These are phyloP conservation scores for Beta corolliflora DNA, from an alignment of 179 eudicot species.

Conservation along the genomic window DNA sequence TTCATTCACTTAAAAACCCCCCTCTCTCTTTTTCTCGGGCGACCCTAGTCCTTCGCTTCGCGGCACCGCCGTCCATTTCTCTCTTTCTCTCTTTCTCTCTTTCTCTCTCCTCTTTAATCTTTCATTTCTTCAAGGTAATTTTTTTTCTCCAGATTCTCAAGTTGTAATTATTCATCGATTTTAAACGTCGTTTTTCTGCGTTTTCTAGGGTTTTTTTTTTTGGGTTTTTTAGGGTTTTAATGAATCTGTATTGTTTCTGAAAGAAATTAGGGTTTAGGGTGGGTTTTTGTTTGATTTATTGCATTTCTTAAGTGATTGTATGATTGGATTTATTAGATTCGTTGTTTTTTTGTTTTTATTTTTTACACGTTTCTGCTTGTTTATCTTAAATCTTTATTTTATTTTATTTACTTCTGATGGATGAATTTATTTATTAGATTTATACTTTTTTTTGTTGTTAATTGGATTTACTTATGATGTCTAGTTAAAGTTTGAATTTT, in stretches of 20 bases:
- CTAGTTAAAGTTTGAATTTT: not conserved
- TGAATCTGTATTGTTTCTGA: not conserved
- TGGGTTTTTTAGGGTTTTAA: not conserved
- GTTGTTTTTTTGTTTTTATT: not conserved
- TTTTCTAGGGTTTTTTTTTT: not conserved
- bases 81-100: not conserved
- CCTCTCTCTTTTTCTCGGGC: not conserved
- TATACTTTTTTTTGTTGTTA: not conserved
- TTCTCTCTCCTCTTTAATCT: no score
- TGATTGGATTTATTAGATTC: not conserved
- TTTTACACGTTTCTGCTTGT: not conserved
- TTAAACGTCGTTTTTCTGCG: no score
- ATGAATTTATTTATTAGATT: not conserved
- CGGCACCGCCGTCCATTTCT: slow-evolving; percentile 25
- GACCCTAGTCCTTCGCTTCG: slow-evolving; percentile 26
- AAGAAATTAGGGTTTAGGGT: not conserved
- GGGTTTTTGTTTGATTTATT: not conserved
- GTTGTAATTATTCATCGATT: no score
- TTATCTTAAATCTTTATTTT: not conserved
- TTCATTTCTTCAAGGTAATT: slow-evolving; percentile 20
- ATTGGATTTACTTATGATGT: no score
- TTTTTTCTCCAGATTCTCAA: not conserved
- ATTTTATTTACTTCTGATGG: not conserved
- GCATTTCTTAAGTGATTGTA: not conserved
- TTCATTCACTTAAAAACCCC: not conserved